These are phyloP conservation scores for Syzygium syzygioides DNA, from an alignment of 441 rosid genomes.

Conservation along the genomic window DNA sequence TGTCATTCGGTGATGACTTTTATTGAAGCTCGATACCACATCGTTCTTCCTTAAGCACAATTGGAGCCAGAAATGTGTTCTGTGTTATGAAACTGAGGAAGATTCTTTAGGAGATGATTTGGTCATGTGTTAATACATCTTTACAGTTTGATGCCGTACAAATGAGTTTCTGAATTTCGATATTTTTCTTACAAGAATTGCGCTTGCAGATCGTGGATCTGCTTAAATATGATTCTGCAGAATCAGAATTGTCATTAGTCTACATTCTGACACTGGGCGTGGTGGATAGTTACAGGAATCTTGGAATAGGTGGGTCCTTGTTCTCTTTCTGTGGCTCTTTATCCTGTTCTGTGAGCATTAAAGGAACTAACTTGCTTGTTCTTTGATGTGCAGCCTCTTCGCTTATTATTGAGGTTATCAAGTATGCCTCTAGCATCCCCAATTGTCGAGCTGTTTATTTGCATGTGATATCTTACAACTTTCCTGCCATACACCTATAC, in stretches of 20 bases:
- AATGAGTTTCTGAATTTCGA: background rate
- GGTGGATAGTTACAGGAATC: conserved; percentile 9
- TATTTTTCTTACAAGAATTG: background rate
- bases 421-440: conserved; percentile 60
- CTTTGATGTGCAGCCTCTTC: conserved; percentile 52
- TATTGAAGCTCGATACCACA: background rate
- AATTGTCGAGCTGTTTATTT: conserved; percentile 82
- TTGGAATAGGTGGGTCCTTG: conserved; percentile 4
- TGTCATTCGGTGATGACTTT: background rate
- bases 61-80: background rate
- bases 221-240: conserved; percentile 1
- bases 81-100: background rate
- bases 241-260: conserved; percentile 4
- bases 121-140: background rate
- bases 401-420: conserved; percentile 65
- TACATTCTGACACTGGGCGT: conserved; percentile 13
- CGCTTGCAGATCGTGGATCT: conserved; percentile 6
- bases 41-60: background rate
- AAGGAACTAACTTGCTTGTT: background rate
- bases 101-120: background rate
- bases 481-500: conserved; percentile 78
- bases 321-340: background rate
- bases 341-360: background rate
- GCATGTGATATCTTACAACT: conserved; percentile 95
- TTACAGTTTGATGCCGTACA: background rate